These are phyloP conservation scores for Dothideomycetes sp. DNA, from an alignment of 2,329 filamentous ascomycete genomes.

Conservation along the genomic window DNA sequence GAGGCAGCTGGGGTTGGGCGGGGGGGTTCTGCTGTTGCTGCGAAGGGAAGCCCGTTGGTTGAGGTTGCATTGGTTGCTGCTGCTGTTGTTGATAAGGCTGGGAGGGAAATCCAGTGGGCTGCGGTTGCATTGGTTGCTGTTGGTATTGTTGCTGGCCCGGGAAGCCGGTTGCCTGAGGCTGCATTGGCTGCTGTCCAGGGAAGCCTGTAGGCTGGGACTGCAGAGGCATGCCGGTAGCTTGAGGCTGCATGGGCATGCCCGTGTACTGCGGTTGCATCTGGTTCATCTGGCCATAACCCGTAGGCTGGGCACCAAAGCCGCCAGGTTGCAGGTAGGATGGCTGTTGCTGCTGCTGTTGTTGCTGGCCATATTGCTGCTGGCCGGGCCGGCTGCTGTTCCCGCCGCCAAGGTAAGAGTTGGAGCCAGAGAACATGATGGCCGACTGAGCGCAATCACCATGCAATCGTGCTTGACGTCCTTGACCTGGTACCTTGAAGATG, in stretches of 20 bases:
- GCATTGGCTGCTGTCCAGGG: conserved; percentile 24
- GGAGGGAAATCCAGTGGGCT: conserved; percentile 35
- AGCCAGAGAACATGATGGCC: conserved; percentile 72
- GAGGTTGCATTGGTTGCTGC: conserved; percentile 21
- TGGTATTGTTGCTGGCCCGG: conserved; percentile 30
- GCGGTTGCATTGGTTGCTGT: conserved; percentile 23
- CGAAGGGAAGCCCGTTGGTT: conserved; percentile 38
- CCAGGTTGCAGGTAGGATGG: conserved; percentile 32
- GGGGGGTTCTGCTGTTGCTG: conserved; percentile 16
- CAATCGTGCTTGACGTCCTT: not conserved
- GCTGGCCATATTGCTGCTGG: conserved; percentile 44
- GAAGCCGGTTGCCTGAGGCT: conserved; percentile 57
- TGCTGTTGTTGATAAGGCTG: conserved; percentile 31
- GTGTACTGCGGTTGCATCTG: conserved; percentile 57
- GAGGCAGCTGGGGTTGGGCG: conserved; percentile 46
- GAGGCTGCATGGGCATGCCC: conserved; percentile 27
- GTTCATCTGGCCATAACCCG: conserved; percentile 37
- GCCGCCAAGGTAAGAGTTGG: conserved; percentile 75
- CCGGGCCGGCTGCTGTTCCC: conserved; percentile 64
- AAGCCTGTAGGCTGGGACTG: conserved; percentile 24
- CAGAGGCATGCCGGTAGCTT: conserved; percentile 34
- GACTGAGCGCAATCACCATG: not conserved
- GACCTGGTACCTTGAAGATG: not conserved
- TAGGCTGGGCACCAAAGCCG: conserved; percentile 44
- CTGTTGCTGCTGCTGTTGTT: conserved; percentile 33